Evolutionary conservation across 202 grass and related monocot genomes (phyloP).

Genomic region (Carex arenaria): DNA sequence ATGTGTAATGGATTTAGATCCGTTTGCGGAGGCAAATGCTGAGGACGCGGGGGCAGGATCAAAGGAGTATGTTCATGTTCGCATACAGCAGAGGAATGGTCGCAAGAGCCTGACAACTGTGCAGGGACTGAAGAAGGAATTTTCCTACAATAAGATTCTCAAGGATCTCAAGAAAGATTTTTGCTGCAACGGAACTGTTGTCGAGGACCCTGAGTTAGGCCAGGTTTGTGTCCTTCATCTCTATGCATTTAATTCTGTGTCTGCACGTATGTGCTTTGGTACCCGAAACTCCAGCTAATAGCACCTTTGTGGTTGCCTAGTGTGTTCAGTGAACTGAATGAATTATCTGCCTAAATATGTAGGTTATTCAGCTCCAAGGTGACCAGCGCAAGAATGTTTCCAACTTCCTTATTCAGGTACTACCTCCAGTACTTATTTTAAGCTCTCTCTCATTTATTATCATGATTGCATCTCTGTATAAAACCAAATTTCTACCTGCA

Average conservation of each 20-base stretch:
- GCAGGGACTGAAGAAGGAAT: conserved; percentile 85
- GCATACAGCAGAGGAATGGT: conserved; percentile 86
- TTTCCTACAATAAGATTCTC: conserved; percentile 82
- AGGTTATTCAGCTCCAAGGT: conserved; percentile 92
- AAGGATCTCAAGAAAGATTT: conserved; percentile 94
- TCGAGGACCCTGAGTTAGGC: conserved; percentile 77
- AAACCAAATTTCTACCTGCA: background rate
- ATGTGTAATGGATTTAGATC: conserved; percentile 33
- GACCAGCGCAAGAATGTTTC: conserved; percentile 92
- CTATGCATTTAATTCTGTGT: background rate
- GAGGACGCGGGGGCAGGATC: conserved; percentile 51
- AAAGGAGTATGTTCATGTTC: conserved; percentile 92
- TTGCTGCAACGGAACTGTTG: conserved; percentile 90
- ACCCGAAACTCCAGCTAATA: background rate
- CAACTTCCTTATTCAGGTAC: conserved; percentile 49
- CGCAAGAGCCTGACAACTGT: conserved; percentile 94
- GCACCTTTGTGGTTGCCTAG: background rate
- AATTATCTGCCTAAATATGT: background rate
- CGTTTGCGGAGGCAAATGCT: conserved; percentile 94
- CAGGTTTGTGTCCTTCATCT: conserved; percentile 30
- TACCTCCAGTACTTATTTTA: background rate
- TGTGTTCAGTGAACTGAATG: background rate
- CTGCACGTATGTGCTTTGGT: background rate
- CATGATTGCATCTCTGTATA: background rate
- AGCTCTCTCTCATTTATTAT: background rate